phyloP scores from a whole-genome alignment of 306 rosid genomes.

The Betula pendula region DNA sequence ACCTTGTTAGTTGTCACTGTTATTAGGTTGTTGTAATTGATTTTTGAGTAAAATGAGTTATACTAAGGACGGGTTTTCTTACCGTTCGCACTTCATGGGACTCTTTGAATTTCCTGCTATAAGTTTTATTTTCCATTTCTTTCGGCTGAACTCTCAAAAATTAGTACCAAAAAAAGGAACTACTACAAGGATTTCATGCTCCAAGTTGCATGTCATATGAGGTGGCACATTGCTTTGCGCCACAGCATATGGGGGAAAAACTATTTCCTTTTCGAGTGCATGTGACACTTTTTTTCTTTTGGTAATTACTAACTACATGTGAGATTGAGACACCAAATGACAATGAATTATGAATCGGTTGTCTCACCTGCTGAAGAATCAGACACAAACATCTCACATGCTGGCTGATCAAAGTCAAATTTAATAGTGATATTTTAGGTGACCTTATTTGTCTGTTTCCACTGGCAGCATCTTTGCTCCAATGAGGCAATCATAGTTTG shows the following conservation, averaged over 20 bases:
- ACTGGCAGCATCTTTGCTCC: slow-evolving; percentile 20
- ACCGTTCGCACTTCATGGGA: slow-evolving; percentile 29
- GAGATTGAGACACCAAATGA: slow-evolving; percentile 37
- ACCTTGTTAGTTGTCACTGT: not conserved
- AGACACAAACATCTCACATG: slow-evolving; percentile 45
- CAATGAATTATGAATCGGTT: slow-evolving; percentile 27
- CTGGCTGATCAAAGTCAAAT: slow-evolving; percentile 33
- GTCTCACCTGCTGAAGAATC: not conserved
- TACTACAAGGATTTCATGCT: slow-evolving; percentile 25
- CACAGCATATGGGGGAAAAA: not conserved
- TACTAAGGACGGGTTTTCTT: not conserved
- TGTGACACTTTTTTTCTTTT: slow-evolving; percentile 22
- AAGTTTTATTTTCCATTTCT: slow-evolving; percentile 7
- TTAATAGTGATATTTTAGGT: slow-evolving; percentile 34
- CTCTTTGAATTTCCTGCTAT: slow-evolving; percentile 29
- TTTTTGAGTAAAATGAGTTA: not conserved
- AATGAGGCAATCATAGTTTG: not conserved
- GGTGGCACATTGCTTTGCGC: not conserved
- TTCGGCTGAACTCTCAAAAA: slow-evolving; percentile 18
- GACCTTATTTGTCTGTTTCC: slow-evolving; percentile 42
- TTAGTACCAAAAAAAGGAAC: slow-evolving; percentile 2
- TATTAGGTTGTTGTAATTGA: not conserved
- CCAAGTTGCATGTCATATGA: slow-evolving; percentile 30
- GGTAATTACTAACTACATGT: not conserved
- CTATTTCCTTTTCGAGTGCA: slow-evolving; percentile 26